Evolutionary conservation across 345 rosid genomes (phyloP).

Genomic region (Salix exigua): DNA sequence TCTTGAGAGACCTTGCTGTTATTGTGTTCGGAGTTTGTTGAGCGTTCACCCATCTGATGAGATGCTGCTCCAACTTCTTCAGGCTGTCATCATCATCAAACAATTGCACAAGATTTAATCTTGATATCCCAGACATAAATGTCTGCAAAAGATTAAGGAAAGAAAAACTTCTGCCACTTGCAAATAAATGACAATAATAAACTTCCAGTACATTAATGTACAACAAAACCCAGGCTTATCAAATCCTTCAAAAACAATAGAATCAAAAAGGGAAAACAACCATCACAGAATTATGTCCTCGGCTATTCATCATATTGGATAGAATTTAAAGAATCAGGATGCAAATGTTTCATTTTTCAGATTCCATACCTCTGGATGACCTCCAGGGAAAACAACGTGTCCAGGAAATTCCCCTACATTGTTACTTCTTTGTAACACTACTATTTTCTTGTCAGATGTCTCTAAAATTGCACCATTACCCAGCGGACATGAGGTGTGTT

Average conservation of each 20-base stretch:
- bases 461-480: conserved; percentile 80
- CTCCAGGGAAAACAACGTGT: conserved; percentile 85
- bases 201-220: neutral
- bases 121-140: neutral
- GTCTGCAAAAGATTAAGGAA: neutral
- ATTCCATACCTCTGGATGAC: conserved; percentile 79
- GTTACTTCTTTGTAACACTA: conserved; percentile 68
- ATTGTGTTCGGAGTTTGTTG: conserved; percentile 25
- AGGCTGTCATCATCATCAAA: conserved; percentile 49
- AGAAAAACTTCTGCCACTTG: neutral
- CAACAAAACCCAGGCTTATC: neutral
- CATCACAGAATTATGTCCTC: neutral
- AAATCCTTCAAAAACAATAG: neutral
- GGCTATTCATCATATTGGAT: neutral
- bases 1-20: conserved; percentile 58
- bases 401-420: conserved; percentile 96
- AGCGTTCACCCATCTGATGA: conserved; percentile 28
- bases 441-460: conserved; percentile 66
- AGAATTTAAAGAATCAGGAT: conserved; percentile 2
- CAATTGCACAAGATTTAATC: conserved; percentile 1
- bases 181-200: neutral
- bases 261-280: neutral
- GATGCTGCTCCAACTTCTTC: conserved; percentile 47
- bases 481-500: conserved; percentile 73
- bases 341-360: neutral